Percentiles rank a stretch among this genome's conserved stretches.
These are phyloP conservation scores for Trichoderma sp. DNA, from an alignment of 2,329 filamentous ascomycete genomes.

Conservation along the genomic window DNA sequence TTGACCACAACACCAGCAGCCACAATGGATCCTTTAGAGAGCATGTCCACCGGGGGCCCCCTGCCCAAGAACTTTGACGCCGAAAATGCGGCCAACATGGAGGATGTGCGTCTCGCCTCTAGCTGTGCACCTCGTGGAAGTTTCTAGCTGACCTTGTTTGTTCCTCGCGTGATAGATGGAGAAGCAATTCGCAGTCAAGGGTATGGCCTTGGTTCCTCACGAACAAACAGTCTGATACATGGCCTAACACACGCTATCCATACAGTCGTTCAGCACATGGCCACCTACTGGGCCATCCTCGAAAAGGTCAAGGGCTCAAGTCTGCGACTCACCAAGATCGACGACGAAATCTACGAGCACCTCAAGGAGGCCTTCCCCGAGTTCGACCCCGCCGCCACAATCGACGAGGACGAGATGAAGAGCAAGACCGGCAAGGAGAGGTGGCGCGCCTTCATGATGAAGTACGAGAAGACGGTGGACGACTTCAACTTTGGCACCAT, in stretches of 20 bases:
- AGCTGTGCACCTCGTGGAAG: not conserved
- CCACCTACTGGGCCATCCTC: conserved; percentile 96
- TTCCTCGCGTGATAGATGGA: conserved; percentile 70
- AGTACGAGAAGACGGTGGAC: conserved; percentile 91
- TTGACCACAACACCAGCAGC: not conserved
- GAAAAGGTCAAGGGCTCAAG: conserved; percentile 87
- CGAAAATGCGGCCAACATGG: conserved; percentile 58
- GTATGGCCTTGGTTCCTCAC: conserved; percentile 48
- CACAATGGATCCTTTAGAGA: conserved; percentile 48
- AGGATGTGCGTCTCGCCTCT: conserved; percentile 53
- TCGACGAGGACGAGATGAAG: conserved; percentile 96
- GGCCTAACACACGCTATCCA: not conserved
- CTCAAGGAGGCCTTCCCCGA: conserved; percentile 89
- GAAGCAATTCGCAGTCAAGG: conserved; percentile 98
- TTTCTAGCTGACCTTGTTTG: not conserved
- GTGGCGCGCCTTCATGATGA: conserved; percentile 93
- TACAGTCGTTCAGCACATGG: conserved; percentile 86
- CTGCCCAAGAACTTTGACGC: conserved; percentile 63
- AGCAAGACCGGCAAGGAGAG: conserved; percentile 91
- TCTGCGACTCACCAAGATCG: conserved; percentile 87
- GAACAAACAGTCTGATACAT: not conserved
- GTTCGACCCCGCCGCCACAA: conserved; percentile 78
- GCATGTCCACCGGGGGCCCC: conserved; percentile 41
- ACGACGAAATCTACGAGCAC: conserved; percentile 92
- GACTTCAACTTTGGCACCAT: conserved; percentile 99